Conservation (phyloP, 805 yeast genomes). For the Teunomyces panamensis region DNA sequence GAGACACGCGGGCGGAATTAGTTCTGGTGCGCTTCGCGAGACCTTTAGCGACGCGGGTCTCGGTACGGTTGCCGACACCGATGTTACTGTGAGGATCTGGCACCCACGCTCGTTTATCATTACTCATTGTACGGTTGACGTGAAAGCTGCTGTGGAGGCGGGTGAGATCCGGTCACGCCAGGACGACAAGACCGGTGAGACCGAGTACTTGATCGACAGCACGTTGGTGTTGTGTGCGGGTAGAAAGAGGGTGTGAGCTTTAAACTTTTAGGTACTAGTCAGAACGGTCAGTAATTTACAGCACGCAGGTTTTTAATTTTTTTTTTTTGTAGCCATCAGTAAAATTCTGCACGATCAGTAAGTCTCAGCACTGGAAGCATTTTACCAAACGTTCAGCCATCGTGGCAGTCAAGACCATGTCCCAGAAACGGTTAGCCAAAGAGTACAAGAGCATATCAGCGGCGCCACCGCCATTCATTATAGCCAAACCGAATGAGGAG, state of each 20-base stretch:
- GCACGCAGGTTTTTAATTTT: not conserved
- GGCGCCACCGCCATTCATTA: slow-evolving; percentile 80
- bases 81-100: slow-evolving; percentile 20
- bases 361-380: too few relatives aligned
- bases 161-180: slow-evolving; percentile 15
- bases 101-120: slow-evolving; percentile 20
- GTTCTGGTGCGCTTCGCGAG: slow-evolving; percentile 18
- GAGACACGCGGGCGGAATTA: slow-evolving; percentile 33
- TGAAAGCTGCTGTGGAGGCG: slow-evolving; percentile 10
- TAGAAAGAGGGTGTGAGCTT: not conserved
- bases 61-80: slow-evolving; percentile 20
- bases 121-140: slow-evolving; percentile 19
- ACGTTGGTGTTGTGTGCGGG: not conserved
- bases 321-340: not conserved
- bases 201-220: not conserved
- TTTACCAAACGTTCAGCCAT: too few relatives aligned
- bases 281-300: not conserved
- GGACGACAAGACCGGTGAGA: slow-evolving; percentile 2
- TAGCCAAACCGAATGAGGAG: slow-evolving; percentile 82
- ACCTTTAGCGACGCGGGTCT: slow-evolving; percentile 23
- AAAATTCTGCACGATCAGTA: too few relatives aligned
- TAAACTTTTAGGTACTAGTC: not conserved
- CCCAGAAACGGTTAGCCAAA: slow-evolving; percentile 57
- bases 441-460: slow-evolving; percentile 77
- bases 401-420: slow-evolving; percentile 6